Evolutionary conservation across 768 basidiomycete species (phyloP).

Genomic region (Kwoniella europaea): DNA sequence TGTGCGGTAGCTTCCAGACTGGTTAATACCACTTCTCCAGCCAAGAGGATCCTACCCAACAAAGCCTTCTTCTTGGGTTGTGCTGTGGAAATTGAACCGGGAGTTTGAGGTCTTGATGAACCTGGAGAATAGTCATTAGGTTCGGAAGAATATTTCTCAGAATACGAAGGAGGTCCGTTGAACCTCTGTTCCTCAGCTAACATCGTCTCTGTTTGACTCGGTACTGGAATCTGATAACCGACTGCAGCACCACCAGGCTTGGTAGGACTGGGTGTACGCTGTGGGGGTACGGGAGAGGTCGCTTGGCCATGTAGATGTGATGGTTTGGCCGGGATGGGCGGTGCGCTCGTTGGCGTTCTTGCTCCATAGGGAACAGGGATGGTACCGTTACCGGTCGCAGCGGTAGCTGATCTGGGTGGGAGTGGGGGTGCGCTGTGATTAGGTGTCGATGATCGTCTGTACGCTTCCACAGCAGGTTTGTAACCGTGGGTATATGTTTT

Average conservation of each 20-base stretch:
- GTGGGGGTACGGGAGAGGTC: conserved; percentile 3
- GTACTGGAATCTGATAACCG: conserved; percentile 14
- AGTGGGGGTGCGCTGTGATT: conserved; percentile 12
- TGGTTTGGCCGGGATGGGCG: conserved; percentile 17
- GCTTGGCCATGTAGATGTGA: neutral
- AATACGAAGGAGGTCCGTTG: conserved; percentile 15
- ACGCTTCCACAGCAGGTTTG: conserved; percentile 31
- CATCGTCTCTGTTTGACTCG: conserved; percentile 20
- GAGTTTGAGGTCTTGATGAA: conserved; percentile 11
- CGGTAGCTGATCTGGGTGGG: conserved; percentile 10
- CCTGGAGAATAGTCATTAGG: conserved; percentile 2
- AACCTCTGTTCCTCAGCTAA: conserved; percentile 17
- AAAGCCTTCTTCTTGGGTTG: conserved; percentile 32
- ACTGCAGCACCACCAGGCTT: neutral
- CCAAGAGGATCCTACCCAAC: conserved; percentile 38
- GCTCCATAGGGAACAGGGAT: neutral
- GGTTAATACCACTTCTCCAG: conserved; percentile 57
- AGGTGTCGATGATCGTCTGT: conserved; percentile 6
- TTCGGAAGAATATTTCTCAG: conserved; percentile 8
- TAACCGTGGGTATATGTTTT: conserved; percentile 35
- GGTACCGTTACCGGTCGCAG: conserved; percentile 1
- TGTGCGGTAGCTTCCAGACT: conserved; percentile 54
- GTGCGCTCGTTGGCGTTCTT: neutral
- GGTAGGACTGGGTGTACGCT: neutral
- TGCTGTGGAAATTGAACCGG: neutral